A percentile compares a stretch with the other conserved stretches of the same genome.
These are phyloP conservation scores for Tagetes patula DNA, from an alignment of 129 eudicot genomes.

Conservation along the genomic window DNA sequence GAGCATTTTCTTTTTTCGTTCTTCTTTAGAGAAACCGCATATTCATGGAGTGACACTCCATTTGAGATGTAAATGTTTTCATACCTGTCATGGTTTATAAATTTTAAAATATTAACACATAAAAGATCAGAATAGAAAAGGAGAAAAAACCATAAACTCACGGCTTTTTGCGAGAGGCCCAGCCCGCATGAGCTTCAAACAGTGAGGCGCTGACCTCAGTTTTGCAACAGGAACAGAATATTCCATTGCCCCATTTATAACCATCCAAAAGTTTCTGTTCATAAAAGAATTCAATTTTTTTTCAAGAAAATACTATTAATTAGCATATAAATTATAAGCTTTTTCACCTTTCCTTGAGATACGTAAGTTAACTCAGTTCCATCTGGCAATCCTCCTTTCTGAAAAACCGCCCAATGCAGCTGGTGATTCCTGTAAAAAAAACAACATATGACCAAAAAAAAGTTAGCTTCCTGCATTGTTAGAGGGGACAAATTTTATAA, in stretches of 20 bases:
- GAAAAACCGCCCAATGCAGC: conserved; percentile 80
- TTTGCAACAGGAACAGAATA: conserved; percentile 74
- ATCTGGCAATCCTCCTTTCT: conserved; percentile 82
- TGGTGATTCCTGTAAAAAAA: conserved; percentile 65
- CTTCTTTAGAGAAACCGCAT: conserved; percentile 55
- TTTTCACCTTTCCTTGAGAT: conserved; percentile 74
- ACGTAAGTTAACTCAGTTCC: conserved; percentile 86
- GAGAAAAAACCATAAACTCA: conserved; percentile 36
- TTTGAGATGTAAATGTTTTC: conserved; percentile 81
- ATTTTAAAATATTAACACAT: background rate
- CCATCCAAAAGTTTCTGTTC: conserved; percentile 82
- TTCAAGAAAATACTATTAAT: conserved; percentile 19
- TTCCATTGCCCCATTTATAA: conserved; percentile 72
- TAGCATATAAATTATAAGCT: background rate
- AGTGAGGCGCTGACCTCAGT: conserved; percentile 83
- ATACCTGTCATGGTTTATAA: conserved; percentile 48
- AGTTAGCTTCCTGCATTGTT: conserved; percentile 19
- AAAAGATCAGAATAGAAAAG: background rate
- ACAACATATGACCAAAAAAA: conserved; percentile 25
- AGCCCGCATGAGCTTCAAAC: conserved; percentile 97
- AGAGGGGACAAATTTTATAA: background rate
- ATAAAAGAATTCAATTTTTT: conserved; percentile 15
- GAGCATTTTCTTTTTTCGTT: conserved; percentile 37
- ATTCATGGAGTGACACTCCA: conserved; percentile 96
- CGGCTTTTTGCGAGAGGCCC: conserved; percentile 92